A percentile compares a stretch with the other conserved stretches of the same genome.
These are phyloP conservation scores for Trametes hirsuta DNA, from an alignment of 1,284 basidiomycete species.

Conservation along the genomic window DNA sequence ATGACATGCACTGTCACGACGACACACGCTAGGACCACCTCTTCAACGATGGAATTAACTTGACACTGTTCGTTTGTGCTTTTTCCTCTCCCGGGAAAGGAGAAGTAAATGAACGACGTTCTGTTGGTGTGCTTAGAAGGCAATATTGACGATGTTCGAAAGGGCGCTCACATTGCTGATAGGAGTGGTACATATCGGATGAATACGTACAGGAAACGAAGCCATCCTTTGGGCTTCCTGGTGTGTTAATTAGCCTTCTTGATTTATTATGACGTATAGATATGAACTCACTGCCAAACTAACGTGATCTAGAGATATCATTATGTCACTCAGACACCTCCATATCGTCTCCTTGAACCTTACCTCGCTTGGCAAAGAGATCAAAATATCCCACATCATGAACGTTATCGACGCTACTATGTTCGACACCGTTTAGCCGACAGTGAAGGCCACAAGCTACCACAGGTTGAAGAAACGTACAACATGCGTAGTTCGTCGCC, in stretches of 20 bases:
- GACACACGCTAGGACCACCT: too few relatives aligned
- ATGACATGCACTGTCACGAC: too few relatives aligned
- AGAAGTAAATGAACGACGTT: not conserved
- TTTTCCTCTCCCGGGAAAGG: not conserved
- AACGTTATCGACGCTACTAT: not conserved
- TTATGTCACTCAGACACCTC: too few relatives aligned
- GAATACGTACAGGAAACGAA: conserved; percentile 18
- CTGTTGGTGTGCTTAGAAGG: not conserved
- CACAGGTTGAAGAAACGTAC: not conserved
- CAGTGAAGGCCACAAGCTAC: too few relatives aligned
- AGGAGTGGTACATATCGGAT: conserved; percentile 16
- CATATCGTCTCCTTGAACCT: too few relatives aligned
- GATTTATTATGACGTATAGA: too few relatives aligned
- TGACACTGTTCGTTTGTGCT: too few relatives aligned
- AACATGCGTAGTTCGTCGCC: not conserved
- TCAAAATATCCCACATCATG: too few relatives aligned
- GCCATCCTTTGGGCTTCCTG: conserved; percentile 13
- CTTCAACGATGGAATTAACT: too few relatives aligned
- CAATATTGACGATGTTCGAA: not conserved
- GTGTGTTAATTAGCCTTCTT: not conserved
- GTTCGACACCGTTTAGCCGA: not conserved
- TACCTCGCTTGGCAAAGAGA: too few relatives aligned
- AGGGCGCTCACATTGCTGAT: conserved; percentile 3
- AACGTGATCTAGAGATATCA: not conserved
- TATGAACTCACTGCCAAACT: conserved; percentile 14